A percentile compares a stretch with the other conserved stretches of the same genome.
Evolutionary conservation across 495 filamentous ascomycete genomes (phyloP).

Genomic region (Neurospora sp.): DNA sequence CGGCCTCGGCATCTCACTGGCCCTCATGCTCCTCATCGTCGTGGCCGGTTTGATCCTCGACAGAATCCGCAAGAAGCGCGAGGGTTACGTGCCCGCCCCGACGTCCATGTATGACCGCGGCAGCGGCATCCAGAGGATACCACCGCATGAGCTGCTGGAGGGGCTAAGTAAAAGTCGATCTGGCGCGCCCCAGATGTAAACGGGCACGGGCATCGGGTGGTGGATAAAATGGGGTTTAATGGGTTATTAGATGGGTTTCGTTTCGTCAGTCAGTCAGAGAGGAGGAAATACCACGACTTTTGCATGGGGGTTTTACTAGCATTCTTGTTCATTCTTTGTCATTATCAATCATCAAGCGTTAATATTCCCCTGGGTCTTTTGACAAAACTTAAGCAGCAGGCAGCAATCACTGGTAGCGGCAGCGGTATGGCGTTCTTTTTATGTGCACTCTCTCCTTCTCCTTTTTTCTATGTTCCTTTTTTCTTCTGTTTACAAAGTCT

Average conservation of each 20-base stretch:
- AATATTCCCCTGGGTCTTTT: neutral
- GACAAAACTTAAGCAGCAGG: neutral
- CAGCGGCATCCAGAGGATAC: constrained; percentile 66
- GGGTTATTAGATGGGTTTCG: neutral
- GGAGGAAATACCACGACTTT: neutral
- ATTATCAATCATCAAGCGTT: neutral
- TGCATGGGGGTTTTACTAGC: neutral
- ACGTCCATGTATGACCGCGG: constrained; percentile 63
- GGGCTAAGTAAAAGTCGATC: constrained; percentile 27
- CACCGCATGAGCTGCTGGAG: constrained; percentile 70
- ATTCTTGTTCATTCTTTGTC: neutral
- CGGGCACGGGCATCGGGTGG: neutral
- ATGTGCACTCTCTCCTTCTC: neutral
- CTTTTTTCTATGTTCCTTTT: neutral
- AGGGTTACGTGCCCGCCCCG: constrained; percentile 79
- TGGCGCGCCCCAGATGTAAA: constrained; percentile 34
- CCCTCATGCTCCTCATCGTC: constrained; percentile 79
- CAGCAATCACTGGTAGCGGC: neutral
- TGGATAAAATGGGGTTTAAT: neutral
- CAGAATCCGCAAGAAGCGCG: constrained; percentile 68
- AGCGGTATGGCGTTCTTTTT: neutral
- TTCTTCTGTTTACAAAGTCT: neutral
- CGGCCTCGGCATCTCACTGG: constrained; percentile 80
- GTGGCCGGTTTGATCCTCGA: constrained; percentile 73
- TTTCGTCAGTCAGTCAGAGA: neutral